Percentiles rank a stretch among this genome's conserved stretches.
Evolutionary conservation across 2,329 filamentous ascomycete species (phyloP).

Genomic region (Aspergillus unguis): DNA sequence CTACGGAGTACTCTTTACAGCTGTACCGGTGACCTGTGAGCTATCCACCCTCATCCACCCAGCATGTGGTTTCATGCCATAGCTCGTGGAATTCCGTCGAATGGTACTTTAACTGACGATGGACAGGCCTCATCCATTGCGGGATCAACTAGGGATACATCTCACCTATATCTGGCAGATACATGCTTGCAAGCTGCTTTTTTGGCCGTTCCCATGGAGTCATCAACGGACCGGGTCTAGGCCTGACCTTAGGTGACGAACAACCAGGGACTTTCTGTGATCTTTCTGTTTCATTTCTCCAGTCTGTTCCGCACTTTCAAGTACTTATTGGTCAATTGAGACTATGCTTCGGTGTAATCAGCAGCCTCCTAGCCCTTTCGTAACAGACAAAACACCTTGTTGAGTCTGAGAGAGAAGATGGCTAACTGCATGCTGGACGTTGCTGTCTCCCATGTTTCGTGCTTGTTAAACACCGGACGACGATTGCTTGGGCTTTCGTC

Average conservation of each 20-base stretch:
- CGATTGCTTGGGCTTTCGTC: slow-evolving; percentile 11
- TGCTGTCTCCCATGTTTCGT: slow-evolving; percentile 5
- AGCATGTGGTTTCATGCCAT: neutral
- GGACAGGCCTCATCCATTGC: neutral
- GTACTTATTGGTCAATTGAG: slow-evolving; percentile 33
- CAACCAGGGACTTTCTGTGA: slow-evolving; percentile 9
- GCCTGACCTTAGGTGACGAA: slow-evolving; percentile 9
- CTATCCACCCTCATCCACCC: slow-evolving; percentile 4
- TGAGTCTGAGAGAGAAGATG: slow-evolving; percentile 14
- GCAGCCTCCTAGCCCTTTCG: slow-evolving; percentile 20
- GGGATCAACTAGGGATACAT: slow-evolving; percentile 6
- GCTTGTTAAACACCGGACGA: slow-evolving; percentile 3
- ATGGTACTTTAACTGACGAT: slow-evolving; percentile 5
- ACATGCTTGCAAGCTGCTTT: slow-evolving; percentile 6
- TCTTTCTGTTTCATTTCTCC: slow-evolving; percentile 8
- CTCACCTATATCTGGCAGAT: slow-evolving; percentile 9
- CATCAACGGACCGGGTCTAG: slow-evolving; percentile 6
- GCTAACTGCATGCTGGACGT: slow-evolving; percentile 13
- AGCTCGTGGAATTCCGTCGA: neutral
- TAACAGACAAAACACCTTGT: slow-evolving; percentile 16
- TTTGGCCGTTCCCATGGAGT: slow-evolving; percentile 4
- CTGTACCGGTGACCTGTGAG: slow-evolving; percentile 8
- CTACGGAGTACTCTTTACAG: neutral
- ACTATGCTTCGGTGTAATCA: slow-evolving; percentile 24
- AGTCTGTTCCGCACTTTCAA: slow-evolving; percentile 18